These are phyloP conservation scores for Paramarasmius palmivorus DNA, from an alignment of 1,284 basidiomycete species.

Conservation along the genomic window DNA sequence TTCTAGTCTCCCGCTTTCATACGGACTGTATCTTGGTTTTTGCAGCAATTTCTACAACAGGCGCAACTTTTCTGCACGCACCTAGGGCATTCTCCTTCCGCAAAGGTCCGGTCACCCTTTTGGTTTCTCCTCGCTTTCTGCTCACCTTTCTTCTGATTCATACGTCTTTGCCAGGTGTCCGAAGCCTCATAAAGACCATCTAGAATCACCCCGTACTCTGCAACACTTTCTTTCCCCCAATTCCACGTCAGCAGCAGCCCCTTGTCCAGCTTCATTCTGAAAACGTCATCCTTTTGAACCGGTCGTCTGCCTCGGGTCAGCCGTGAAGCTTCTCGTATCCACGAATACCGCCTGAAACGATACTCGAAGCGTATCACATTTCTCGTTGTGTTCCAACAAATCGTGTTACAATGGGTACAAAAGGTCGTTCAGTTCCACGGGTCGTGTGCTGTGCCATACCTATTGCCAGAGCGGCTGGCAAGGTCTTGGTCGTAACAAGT, in stretches of 20 bases:
- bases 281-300: not conserved
- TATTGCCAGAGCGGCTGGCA: slow-evolving; percentile 66
- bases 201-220: not conserved
- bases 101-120: no score
- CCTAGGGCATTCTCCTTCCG: no score
- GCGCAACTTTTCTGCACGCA: no score
- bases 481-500: slow-evolving; percentile 79
- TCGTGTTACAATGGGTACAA: slow-evolving; percentile 61
- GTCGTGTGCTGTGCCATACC: slow-evolving; percentile 87
- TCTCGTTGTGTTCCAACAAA: slow-evolving; percentile 8
- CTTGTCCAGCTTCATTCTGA: not conserved
- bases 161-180: no score
- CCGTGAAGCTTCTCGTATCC: not conserved
- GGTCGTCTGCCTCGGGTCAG: slow-evolving; percentile 4
- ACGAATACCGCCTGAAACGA: not conserved
- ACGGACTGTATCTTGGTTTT: no score
- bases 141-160: no score
- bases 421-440: slow-evolving; percentile 74
- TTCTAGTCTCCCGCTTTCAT: no score
- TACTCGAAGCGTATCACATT: not conserved
- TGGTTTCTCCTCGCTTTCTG: no score
- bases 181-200: no score
- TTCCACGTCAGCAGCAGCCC: not conserved
- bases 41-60: no score
- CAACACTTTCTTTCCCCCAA: not conserved